phyloP scores from a whole-genome alignment of 2,329 filamentous ascomycete genomes.

The Emmonsiellopsis sp. region DNA sequence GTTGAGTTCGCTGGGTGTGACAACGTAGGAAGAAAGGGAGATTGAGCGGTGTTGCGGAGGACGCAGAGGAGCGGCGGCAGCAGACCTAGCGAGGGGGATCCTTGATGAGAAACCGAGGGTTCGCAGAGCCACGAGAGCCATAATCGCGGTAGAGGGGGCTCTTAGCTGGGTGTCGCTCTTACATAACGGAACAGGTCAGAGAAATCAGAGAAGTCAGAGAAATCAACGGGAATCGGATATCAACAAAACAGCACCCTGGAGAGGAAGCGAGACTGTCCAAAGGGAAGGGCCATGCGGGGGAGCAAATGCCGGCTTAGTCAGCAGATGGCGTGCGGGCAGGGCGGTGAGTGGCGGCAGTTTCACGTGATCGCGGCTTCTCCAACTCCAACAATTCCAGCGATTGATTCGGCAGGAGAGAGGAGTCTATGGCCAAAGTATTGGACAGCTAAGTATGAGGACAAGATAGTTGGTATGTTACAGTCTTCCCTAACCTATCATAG shows the following conservation, averaged over 20 bases:
- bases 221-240: not conserved
- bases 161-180: constrained; percentile 11
- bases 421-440: too few species aligned
- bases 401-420: too few species aligned
- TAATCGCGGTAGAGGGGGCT: constrained; percentile 10
- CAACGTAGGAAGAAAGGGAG: constrained; percentile 70
- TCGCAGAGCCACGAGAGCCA: constrained; percentile 30
- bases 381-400: too few species aligned
- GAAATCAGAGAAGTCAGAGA: not conserved
- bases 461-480: too few species aligned
- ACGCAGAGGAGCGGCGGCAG: constrained; percentile 11
- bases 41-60: constrained; percentile 33
- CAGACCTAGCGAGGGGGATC: constrained; percentile 6
- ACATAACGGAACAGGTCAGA: constrained; percentile 16
- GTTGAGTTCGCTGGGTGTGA: constrained; percentile 73
- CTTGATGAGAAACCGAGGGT: constrained; percentile 10
- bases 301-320: too few species aligned
- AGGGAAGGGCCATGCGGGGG: too few species aligned
- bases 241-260: not conserved
- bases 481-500: too few species aligned
- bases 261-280: too few species aligned
- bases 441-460: too few species aligned
- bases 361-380: too few species aligned
- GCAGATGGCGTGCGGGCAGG: too few species aligned
- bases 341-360: too few species aligned